A percentile compares a stretch with the other conserved stretches of the same genome.
phyloP scores from a whole-genome alignment of 2,329 filamentous ascomycete species.

The Hortaea sp. region DNA sequence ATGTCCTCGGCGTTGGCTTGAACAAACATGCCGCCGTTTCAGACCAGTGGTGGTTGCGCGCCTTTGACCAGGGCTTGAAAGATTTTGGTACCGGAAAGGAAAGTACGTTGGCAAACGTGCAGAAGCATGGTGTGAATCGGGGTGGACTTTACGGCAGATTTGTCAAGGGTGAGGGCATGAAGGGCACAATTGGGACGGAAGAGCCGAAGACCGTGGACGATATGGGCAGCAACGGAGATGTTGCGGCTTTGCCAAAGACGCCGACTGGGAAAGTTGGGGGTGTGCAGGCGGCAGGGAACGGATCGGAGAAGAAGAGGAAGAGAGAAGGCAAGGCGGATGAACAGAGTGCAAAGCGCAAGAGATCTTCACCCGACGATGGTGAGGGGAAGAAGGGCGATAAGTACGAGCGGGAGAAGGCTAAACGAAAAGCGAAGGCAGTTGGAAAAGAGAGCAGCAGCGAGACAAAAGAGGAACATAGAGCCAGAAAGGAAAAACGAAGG shows the following conservation, averaged over 20 bases:
- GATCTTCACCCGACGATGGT: background rate
- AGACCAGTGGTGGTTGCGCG: conserved; percentile 96
- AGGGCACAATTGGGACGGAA: conserved; percentile 51
- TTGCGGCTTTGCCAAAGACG: background rate
- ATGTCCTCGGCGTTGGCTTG: conserved; percentile 71
- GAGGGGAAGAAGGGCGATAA: background rate
- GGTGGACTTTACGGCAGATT: conserved; percentile 73
- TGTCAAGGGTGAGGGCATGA: conserved; percentile 67
- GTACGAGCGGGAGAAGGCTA: conserved; percentile 6
- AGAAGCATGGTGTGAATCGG: conserved; percentile 36
- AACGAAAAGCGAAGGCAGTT: conserved; percentile 10
- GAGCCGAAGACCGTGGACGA: background rate
- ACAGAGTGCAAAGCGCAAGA: background rate
- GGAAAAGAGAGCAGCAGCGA: conserved; percentile 4
- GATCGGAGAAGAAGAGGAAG: conserved; percentile 6
- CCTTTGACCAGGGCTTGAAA: conserved; percentile 83
- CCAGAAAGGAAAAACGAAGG: conserved; percentile 7
- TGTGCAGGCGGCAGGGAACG: background rate
- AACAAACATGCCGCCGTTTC: conserved; percentile 52
- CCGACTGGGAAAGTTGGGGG: background rate
- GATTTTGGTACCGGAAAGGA: conserved; percentile 55
- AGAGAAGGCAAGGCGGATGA: conserved; percentile 9
- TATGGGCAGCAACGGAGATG: background rate
- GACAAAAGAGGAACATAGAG: conserved; percentile 5
- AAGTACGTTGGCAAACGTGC: conserved; percentile 41